Base-by-base conservation (phyloP, 108 stramenopile genomes). In the Skeletonema marinoi region DNA sequence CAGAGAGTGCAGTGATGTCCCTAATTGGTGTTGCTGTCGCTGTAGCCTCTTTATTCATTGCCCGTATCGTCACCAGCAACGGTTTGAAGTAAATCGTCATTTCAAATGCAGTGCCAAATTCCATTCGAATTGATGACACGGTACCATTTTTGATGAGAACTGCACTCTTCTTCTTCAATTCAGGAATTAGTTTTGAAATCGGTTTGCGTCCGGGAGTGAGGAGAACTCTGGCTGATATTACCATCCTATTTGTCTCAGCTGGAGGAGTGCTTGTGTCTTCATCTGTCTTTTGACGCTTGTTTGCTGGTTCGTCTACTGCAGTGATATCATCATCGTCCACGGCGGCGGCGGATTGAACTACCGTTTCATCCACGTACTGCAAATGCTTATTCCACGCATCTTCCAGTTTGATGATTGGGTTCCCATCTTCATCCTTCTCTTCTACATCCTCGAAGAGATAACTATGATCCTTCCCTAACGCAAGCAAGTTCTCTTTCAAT, bases 331-430 rank as follows among this genome's bases (percentile, higher is more conserved):
- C 72, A 32, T 17, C 50, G 19, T 51, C 50, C 50, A 51, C 12
- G n/a, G 10, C 50, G 19, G 80, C 39, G 12, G 74, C 17, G 30
- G 30, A 42, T 25, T 60, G 70, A 32, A 61, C 73, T 25, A 25
- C 25, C 13, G 70, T 54, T 9, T 65, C 50, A 12, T 65, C 66
- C 32, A 74, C 65, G 29, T 86, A 68, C 67, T 85, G 81, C 76
- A 92, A 36, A 13, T 75, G 48, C 64, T 91, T 90, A 50, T 77
- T 91, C 93, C 93, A 95, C 7, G 90, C 88, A 87, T 95, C 93
- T 70, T 92, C 88, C 21, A 95, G 63, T n/a, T 78, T 54, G 25
- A 88, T 74, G 1, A 60, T 73, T n/a, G 54, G 42, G 6, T 68
- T 38, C 44, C 71, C 67, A 44, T 78, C 44, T 42, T 66, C 68